A percentile compares a stretch with the other conserved stretches of the same genome.
Evolutionary conservation across 1,284 basidiomycete genomes (phyloP).

Genomic region (Cerioporus squamosus): DNA sequence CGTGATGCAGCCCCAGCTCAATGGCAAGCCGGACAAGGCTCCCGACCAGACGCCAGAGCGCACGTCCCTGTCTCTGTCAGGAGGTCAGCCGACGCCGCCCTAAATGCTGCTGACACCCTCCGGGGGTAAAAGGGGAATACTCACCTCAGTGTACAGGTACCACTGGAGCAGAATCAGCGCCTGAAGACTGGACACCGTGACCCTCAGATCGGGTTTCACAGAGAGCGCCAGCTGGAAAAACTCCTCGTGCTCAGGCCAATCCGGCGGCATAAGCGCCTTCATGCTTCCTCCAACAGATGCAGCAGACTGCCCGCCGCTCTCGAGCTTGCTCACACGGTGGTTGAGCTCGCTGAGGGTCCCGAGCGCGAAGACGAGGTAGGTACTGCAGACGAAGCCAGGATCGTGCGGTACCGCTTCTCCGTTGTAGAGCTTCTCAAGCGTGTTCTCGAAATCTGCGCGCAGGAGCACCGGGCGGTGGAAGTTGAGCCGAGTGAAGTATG

Average conservation of each 20-base stretch:
- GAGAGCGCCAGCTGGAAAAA: constrained; percentile 78
- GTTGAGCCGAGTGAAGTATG: constrained; percentile 78
- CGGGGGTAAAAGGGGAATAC: constrained; percentile 25
- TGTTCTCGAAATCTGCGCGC: constrained; percentile 64
- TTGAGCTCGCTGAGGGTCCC: constrained; percentile 83
- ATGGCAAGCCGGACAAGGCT: constrained; percentile 78
- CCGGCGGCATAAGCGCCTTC: constrained; percentile 55
- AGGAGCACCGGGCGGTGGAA: constrained; percentile 75
- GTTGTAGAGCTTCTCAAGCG: constrained; percentile 68
- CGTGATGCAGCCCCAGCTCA: constrained; percentile 82
- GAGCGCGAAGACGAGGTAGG: constrained; percentile 77
- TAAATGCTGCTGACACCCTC: constrained; percentile 5
- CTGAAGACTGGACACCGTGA: constrained; percentile 79
- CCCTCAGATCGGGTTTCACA: constrained; percentile 78
- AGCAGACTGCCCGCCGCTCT: constrained; percentile 40
- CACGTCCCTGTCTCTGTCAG: constrained; percentile 76
- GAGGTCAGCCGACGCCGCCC: constrained; percentile 11
- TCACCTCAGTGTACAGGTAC: constrained; percentile 85
- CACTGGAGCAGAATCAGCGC: constrained; percentile 81
- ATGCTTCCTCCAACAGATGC: constrained; percentile 10
- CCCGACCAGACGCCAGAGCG: constrained; percentile 82
- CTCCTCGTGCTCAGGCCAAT: constrained; percentile 81
- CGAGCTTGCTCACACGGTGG: constrained; percentile 56
- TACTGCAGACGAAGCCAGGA: constrained; percentile 75
- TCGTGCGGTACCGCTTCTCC: constrained; percentile 56